Evolutionary conservation across 371 early-diverging fungal genomes (phyloP).

Genomic region (Dinochytrium kinnereticum): DNA sequence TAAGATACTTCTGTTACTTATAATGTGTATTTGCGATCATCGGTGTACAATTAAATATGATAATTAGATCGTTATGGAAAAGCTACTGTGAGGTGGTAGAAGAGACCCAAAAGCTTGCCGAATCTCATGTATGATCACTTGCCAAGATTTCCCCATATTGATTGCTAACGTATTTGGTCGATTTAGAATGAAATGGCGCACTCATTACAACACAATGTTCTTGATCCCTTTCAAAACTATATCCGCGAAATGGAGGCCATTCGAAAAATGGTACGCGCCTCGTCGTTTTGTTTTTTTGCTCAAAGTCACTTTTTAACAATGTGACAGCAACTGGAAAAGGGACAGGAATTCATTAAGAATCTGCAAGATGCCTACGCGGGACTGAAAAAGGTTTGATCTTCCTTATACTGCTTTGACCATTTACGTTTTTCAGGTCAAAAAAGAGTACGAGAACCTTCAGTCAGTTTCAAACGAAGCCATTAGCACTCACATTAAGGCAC

Average conservation of each 20-base stretch:
- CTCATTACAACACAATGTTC: constrained; percentile 33
- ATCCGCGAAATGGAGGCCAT: constrained; percentile 47
- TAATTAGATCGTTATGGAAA: constrained; percentile 45
- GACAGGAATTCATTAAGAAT: constrained; percentile 36
- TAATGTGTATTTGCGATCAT: too few species aligned
- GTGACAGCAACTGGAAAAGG: constrained; percentile 44
- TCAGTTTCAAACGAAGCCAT: constrained; percentile 33
- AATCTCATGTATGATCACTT: constrained; percentile 43
- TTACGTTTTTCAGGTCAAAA: constrained; percentile 31
- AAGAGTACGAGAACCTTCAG: constrained; percentile 36
- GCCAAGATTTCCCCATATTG: too few species aligned
- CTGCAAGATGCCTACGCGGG: constrained; percentile 43
- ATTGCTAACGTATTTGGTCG: too few species aligned
- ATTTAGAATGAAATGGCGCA: constrained; percentile 36
- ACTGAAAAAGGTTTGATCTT: constrained; percentile 36
- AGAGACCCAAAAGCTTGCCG: constrained; percentile 34
- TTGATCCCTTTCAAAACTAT: constrained; percentile 37
- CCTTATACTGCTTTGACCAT: neutral
- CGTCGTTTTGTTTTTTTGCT: too few species aligned
- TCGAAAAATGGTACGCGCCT: constrained; percentile 39
- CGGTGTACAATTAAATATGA: too few species aligned
- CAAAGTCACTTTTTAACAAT: too few species aligned
- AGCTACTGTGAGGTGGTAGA: constrained; percentile 38
- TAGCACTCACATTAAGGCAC: constrained; percentile 32
- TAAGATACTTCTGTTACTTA: constrained; percentile 18